Percentiles rank a stretch among this genome's conserved stretches.
Evolutionary conservation across 805 yeast genomes (phyloP).

Genomic region (Myxozyma monticola): DNA sequence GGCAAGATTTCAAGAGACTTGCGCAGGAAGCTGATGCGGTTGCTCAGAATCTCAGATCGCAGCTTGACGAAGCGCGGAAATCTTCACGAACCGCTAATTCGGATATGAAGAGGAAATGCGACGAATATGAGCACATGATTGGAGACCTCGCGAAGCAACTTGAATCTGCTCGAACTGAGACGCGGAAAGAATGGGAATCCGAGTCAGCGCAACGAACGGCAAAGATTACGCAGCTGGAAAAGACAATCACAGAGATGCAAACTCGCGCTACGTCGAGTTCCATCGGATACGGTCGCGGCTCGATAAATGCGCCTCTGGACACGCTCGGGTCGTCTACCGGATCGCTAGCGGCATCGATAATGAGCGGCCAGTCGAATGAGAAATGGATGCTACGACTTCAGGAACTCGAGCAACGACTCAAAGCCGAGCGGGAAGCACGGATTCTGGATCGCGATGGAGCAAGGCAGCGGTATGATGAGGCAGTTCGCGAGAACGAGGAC

Average conservation of each 20-base stretch:
- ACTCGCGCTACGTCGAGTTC: no score
- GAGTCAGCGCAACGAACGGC: no score
- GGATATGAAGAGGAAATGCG: not conserved
- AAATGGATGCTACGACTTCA: slow-evolving; percentile 29
- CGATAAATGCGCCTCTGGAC: no score
- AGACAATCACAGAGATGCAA: no score
- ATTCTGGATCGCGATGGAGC: slow-evolving; percentile 33
- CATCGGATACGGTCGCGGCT: no score
- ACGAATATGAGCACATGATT: slow-evolving; percentile 4
- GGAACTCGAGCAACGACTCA: slow-evolving; percentile 32
- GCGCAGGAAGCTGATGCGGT: slow-evolving; percentile 6
- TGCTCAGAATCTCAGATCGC: slow-evolving; percentile 1
- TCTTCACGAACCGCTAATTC: not conserved
- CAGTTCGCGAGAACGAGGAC: slow-evolving; percentile 17
- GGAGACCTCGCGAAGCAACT: not conserved
- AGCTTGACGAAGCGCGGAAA: slow-evolving; percentile 5
- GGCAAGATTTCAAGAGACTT: slow-evolving; percentile 1
- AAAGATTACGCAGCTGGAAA: no score
- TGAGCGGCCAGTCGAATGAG: slow-evolving; percentile 13
- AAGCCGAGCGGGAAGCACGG: slow-evolving; percentile 33
- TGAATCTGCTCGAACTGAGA: not conserved
- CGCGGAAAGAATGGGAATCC: no score
- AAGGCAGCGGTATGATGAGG: slow-evolving; percentile 28
- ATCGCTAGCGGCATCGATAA: not conserved
- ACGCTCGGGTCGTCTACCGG: slow-evolving; percentile 16